A percentile compares a stretch with the other conserved stretches of the same genome.
phyloP scores from a whole-genome alignment of 257 asterid species.

The Solanum clarkiae region DNA sequence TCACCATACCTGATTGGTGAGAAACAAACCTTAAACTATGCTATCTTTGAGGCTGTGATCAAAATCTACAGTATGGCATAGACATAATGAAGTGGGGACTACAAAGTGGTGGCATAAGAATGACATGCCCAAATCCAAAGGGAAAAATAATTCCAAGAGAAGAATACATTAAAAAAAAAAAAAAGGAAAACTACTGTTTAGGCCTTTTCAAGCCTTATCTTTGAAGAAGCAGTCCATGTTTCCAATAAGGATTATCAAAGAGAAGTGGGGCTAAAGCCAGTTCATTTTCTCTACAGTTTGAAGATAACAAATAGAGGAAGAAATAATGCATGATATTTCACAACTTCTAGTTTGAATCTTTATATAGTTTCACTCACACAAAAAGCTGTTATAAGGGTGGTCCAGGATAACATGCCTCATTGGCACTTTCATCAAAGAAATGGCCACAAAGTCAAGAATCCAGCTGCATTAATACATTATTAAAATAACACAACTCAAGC shows the following conservation, averaged over 20 bases:
- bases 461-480: constrained; percentile 29
- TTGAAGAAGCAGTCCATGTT: neutral
- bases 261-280: constrained; percentile 41
- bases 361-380: constrained; percentile 15
- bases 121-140: neutral
- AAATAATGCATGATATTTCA: constrained; percentile 13
- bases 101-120: neutral
- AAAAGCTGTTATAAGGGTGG: constrained; percentile 22
- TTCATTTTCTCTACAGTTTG: constrained; percentile 17
- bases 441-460: constrained; percentile 39
- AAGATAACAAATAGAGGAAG: constrained; percentile 34
- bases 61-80: neutral
- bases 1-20: neutral
- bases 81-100: constrained; percentile 1
- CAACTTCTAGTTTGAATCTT: constrained; percentile 32
- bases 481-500: constrained; percentile 7
- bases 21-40: neutral
- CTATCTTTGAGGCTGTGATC: neutral
- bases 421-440: constrained; percentile 15
- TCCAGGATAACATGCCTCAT: constrained; percentile 37
- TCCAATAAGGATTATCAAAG: neutral
- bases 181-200: neutral
- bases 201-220: neutral
- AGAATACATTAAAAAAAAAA: neutral
- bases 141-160: neutral